Evolutionary conservation across 345 rosid species (phyloP).

Genomic region (Brassica carinata): DNA sequence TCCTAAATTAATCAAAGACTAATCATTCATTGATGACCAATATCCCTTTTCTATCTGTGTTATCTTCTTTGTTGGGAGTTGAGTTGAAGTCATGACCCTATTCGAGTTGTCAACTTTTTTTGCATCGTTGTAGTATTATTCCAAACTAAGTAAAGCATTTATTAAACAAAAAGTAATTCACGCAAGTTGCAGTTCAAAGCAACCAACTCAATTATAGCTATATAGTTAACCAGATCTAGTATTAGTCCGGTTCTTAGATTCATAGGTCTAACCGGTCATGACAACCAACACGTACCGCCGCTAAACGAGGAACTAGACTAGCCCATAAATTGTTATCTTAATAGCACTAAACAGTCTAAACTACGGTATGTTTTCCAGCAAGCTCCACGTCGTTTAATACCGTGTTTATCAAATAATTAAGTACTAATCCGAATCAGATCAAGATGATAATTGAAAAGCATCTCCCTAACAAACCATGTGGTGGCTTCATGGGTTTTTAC

Average conservation of each 20-base stretch:
- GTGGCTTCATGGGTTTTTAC: constrained; percentile 22
- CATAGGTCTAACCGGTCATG: constrained; percentile 9
- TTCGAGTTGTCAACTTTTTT: constrained; percentile 34
- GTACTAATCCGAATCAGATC: constrained; percentile 37
- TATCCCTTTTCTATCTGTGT: constrained; percentile 37
- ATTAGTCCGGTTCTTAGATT: neutral
- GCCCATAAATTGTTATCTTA: neutral
- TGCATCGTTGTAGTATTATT: constrained; percentile 35
- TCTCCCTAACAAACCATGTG: constrained; percentile 44
- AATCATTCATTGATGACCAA: constrained; percentile 34
- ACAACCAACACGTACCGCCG: constrained; percentile 17
- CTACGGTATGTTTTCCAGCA: constrained; percentile 37
- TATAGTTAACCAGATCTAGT: constrained; percentile 2
- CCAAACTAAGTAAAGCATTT: constrained; percentile 27
- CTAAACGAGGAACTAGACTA: constrained; percentile 25
- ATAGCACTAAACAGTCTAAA: constrained; percentile 9
- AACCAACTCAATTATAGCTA: constrained; percentile 35
- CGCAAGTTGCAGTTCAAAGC: constrained; percentile 32
- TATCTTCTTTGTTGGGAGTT: constrained; percentile 40
- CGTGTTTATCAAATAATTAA: constrained; percentile 37
- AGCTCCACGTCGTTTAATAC: constrained; percentile 41
- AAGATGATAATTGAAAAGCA: constrained; percentile 38
- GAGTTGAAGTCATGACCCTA: constrained; percentile 33
- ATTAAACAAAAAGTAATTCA: constrained; percentile 12
- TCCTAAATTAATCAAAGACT: constrained; percentile 25